These are phyloP conservation scores for Elaeis guineensis DNA, from an alignment of 176 grass and related monocot genomes.

Conservation along the genomic window DNA sequence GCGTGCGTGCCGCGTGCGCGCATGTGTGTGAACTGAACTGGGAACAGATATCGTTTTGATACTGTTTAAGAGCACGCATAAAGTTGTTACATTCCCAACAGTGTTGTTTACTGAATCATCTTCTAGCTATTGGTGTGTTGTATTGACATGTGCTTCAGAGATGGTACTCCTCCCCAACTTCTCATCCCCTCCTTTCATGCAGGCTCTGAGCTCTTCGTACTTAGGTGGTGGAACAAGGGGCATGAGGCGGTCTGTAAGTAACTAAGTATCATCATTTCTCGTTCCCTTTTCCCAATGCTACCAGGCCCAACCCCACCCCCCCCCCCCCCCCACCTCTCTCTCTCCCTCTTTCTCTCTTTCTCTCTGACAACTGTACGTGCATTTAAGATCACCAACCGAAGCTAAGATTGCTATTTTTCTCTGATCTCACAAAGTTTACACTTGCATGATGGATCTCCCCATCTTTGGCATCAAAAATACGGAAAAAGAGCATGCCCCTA, in stretches of 20 bases:
- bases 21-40: constrained; percentile 25
- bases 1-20: background rate
- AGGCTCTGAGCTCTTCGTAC: constrained; percentile 81
- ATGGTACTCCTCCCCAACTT: background rate
- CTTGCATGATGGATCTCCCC: too few species aligned
- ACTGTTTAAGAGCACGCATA: constrained; percentile 58
- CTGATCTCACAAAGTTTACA: too few species aligned
- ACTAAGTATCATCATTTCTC: background rate
- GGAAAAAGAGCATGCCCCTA: background rate
- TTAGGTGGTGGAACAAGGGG: constrained; percentile 28
- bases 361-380: background rate
- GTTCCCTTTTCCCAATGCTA: too few species aligned
- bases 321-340: too few species aligned
- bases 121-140: constrained; percentile 26
- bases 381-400: background rate
- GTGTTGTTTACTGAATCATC: constrained; percentile 15
- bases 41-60: constrained; percentile 9
- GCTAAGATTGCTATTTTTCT: too few species aligned
- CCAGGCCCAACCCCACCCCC: too few species aligned
- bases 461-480: too few species aligned
- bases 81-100: constrained; percentile 31
- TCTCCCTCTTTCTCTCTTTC: background rate
- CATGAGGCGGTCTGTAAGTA: constrained; percentile 39
- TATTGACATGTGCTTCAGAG: constrained; percentile 28
- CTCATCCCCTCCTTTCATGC: constrained; percentile 26